Evolutionary conservation across 139 green algal genomes (phyloP), one percentile per base, ranked within the genome.

Genomic region (Trebouxia sp.): DNA sequence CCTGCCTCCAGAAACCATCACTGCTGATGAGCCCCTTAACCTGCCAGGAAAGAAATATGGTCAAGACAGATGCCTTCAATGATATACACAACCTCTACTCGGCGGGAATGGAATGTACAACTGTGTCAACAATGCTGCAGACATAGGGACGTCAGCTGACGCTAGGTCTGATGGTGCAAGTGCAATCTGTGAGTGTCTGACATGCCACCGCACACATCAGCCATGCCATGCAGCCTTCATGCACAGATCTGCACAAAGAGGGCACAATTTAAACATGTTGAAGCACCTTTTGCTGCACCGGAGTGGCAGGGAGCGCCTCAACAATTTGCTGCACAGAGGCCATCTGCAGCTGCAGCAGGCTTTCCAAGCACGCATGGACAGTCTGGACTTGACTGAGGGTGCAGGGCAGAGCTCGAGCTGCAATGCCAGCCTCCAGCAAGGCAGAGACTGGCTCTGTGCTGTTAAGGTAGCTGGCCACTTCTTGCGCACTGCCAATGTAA

Each of bases 331-430:
- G 42, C 32, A 72, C 43, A n/a, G n/a, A n/a, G 11, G 62, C 32
- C 28, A 14, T 14, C 35, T 72, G 32, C 62, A 72, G 14, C 28
- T 17, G 15, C 14, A 72, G 32, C 62, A 72, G 62, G 15, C 32
- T 45, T n/a, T 72, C 32, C 5, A 72, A 35, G 62, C 62, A 72
- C 15, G 32, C 35, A 45, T 72, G 30, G 62, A 72, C 62, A 15
- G 32, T 45, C 35, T 72, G 62, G 1, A 72, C 62, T 72, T 72
- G 62, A 45, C 32, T 72, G 6, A 72, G 62, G 35, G 24, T 72
- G 35, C 62, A 72, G 14, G 62, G 62, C 4, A 37, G n/a, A 43
- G 1, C n/a, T 35, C 62, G 32, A 72, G 32, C 62, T 72, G 11
- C 32, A 3, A 12, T 42, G 62, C 62, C 62, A n/a, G 32, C 62